These are phyloP conservation scores for Malassezia pachydermatis DNA, from an alignment of 1,284 basidiomycete genomes.

Conservation along the genomic window DNA sequence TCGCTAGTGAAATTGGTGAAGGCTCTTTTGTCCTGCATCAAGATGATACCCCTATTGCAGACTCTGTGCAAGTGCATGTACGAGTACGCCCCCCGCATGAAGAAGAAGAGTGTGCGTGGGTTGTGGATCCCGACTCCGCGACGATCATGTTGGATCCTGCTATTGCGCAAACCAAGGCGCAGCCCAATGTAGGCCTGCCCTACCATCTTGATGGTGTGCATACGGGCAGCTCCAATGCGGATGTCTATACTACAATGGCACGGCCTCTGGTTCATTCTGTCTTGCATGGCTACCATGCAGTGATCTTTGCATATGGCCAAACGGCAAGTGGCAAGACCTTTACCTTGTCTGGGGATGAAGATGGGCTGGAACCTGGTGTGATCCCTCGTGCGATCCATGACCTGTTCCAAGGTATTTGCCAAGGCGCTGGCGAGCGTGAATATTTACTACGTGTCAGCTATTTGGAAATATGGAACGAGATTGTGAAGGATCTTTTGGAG, in stretches of 20 bases:
- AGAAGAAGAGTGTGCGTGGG: slow-evolving; percentile 36
- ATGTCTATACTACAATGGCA: slow-evolving; percentile 72
- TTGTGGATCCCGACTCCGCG: slow-evolving; percentile 20
- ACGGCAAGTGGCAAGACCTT: slow-evolving; percentile 49
- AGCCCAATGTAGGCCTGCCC: slow-evolving; percentile 27
- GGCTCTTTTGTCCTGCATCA: slow-evolving; percentile 30
- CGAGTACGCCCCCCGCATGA: slow-evolving; percentile 13
- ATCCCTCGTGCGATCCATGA: slow-evolving; percentile 36
- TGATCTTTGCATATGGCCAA: slow-evolving; percentile 43
- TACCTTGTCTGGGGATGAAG: slow-evolving; percentile 30
- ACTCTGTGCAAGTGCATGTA: slow-evolving; percentile 24
- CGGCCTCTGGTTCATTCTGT: slow-evolving; percentile 61
- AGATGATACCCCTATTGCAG: slow-evolving; percentile 14
- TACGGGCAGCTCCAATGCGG: slow-evolving; percentile 70
- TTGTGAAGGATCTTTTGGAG: slow-evolving; percentile 73
- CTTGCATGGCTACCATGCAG: slow-evolving; percentile 39
- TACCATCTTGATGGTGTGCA: slow-evolving; percentile 59
- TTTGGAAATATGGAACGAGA: slow-evolving; percentile 93
- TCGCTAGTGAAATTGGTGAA: slow-evolving; percentile 19
- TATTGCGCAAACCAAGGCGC: slow-evolving; percentile 22
- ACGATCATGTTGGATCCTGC: slow-evolving; percentile 26
- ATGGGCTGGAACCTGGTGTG: slow-evolving; percentile 51
- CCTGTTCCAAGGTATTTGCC: slow-evolving; percentile 50
- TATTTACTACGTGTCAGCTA: slow-evolving; percentile 88
- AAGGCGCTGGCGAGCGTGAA: slow-evolving; percentile 55